Evolutionary conservation across 768 basidiomycete genomes (phyloP).

Genomic region (Pisolithus albus): DNA sequence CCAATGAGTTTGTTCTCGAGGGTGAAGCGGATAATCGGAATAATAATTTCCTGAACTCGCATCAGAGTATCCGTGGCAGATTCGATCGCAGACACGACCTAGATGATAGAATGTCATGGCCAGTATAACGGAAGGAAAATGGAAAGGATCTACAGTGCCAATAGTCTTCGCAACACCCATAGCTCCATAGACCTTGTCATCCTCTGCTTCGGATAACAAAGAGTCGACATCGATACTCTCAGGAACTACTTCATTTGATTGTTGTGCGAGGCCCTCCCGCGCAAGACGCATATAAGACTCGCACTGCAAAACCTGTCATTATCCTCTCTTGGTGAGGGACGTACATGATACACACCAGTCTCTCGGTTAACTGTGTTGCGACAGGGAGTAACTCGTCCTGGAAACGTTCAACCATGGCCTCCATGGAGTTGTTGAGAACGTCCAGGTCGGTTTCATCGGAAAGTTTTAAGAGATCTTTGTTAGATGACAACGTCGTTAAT

Average conservation of each 20-base stretch:
- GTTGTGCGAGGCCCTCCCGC: conserved; percentile 52
- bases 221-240: conserved; percentile 51
- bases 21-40: conserved; percentile 72
- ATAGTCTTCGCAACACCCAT: conserved; percentile 88
- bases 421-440: conserved; percentile 75
- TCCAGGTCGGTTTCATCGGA: conserved; percentile 91
- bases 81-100: conserved; percentile 75
- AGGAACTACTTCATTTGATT: conserved; percentile 42
- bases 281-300: conserved; percentile 78
- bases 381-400: conserved; percentile 80
- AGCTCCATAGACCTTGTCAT: conserved; percentile 82
- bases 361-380: conserved; percentile 69
- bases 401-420: conserved; percentile 81
- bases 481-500: background rate
- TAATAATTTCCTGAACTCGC: conserved; percentile 75
- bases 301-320: conserved; percentile 39
- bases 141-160: conserved; percentile 47
- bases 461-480: conserved; percentile 72
- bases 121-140: background rate
- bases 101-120: conserved; percentile 2
- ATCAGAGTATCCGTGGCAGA: conserved; percentile 65
- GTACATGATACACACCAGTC: conserved; percentile 48
- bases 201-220: conserved; percentile 50
- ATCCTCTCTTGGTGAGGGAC: background rate
- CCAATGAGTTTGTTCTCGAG: conserved; percentile 73